phyloP scores from a whole-genome alignment of 2,329 filamentous ascomycete genomes.

The Dothideomycetes sp. region DNA sequence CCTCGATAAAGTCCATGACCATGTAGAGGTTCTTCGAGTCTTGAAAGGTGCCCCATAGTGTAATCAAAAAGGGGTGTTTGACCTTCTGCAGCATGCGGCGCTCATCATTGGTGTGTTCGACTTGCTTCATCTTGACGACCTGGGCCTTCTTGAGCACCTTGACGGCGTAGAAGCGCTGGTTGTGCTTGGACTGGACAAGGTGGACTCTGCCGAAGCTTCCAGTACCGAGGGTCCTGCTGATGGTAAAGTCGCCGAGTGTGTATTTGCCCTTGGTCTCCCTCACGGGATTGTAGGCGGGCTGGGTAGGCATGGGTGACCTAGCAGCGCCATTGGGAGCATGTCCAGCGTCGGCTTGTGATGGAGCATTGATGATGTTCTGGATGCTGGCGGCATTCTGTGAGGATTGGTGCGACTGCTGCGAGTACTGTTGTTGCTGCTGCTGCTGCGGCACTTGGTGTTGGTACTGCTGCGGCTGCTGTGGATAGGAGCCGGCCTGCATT shows the following conservation, averaged over 20 bases:
- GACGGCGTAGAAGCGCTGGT: conserved; percentile 94
- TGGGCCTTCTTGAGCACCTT: conserved; percentile 98
- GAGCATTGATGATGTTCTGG: conserved; percentile 67
- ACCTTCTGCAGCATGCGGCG: conserved; percentile 90
- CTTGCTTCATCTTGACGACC: conserved; percentile 99
- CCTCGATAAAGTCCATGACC: conserved; percentile 99
- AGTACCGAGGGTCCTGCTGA: conserved; percentile 85
- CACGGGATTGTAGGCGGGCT: conserved; percentile 22
- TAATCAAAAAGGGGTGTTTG: conserved; percentile 96
- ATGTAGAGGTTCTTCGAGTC: conserved; percentile 95
- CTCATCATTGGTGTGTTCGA: conserved; percentile 98
- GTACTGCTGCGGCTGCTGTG: conserved; percentile 15
- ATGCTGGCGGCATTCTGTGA: conserved; percentile 68
- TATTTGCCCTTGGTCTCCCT: conserved; percentile 95
- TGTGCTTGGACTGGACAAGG: conserved; percentile 94
- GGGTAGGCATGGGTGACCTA: conserved; percentile 9
- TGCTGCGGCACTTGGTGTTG: conserved; percentile 11
- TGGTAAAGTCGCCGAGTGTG: conserved; percentile 77
- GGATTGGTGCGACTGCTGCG: conserved; percentile 22
- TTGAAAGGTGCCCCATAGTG: conserved; percentile 96
- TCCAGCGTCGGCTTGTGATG: conserved; percentile 35
- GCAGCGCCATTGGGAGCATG: neutral
- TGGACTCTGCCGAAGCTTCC: conserved; percentile 96
- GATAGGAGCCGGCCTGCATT: conserved; percentile 26
- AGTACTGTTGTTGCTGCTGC: conserved; percentile 16